phyloP scores from a whole-genome alignment of 352 stramenopile species.

The Phytopythium litorale region DNA sequence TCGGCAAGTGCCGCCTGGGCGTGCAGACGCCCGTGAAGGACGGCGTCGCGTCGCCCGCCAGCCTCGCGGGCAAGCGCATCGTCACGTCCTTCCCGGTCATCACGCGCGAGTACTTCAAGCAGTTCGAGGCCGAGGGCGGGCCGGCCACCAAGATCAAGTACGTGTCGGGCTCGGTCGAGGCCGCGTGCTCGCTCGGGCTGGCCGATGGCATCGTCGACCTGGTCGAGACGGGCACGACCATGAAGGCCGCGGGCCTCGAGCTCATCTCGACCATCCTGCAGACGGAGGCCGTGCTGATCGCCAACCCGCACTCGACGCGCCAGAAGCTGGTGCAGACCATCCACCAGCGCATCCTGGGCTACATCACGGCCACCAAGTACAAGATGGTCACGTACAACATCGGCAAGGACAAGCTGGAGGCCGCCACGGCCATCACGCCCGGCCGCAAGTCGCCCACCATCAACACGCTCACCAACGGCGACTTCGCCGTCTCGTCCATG shows the following conservation, averaged over 20 bases:
- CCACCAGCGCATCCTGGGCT: conserved; percentile 94
- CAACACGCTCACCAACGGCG: conserved; percentile 85
- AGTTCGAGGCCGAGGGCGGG: conserved; percentile 70
- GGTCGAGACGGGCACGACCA: conserved; percentile 98
- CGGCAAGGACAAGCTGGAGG: conserved; percentile 80
- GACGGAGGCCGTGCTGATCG: conserved; percentile 91
- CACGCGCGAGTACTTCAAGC: conserved; percentile 93
- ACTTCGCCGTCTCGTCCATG: conserved; percentile 90
- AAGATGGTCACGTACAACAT: conserved; percentile 99
- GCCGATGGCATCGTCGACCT: conserved; percentile 98
- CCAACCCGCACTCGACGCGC: conserved; percentile 75
- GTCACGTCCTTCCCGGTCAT: conserved; percentile 96
- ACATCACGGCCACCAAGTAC: conserved; percentile 96
- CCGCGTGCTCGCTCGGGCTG: conserved; percentile 95
- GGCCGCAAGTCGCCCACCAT: conserved; percentile 94
- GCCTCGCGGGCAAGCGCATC: conserved; percentile 95
- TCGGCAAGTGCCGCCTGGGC: conserved; percentile 95
- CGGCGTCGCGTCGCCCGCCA: conserved; percentile 72
- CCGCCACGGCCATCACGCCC: conserved; percentile 89
- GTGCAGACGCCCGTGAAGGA: conserved; percentile 93
- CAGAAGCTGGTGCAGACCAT: conserved; percentile 78
- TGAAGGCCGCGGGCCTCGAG: conserved; percentile 96
- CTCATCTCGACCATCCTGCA: conserved; percentile 93
- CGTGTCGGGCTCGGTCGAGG: conserved; percentile 97
- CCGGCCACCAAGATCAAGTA: conserved; percentile 91